phyloP scores from a whole-genome alignment of 495 filamentous ascomycete species.

The Cladorrhinum samala region DNA sequence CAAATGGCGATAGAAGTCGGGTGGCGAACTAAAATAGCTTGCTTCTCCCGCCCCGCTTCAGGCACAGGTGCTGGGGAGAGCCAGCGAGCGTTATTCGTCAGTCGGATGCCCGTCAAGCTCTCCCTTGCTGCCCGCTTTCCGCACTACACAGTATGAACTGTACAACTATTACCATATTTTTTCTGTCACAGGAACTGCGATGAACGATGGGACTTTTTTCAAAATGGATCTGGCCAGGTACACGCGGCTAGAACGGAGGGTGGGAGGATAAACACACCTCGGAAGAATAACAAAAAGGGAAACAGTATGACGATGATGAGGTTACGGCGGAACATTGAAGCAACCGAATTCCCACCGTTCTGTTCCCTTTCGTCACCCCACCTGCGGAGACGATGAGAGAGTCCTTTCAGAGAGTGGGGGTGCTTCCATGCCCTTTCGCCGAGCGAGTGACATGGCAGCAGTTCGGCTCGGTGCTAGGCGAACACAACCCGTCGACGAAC shows the following conservation, averaged over 20 bases:
- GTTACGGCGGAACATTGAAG: background rate
- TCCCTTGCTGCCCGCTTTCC: no score
- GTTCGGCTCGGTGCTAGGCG: background rate
- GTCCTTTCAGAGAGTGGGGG: constrained; percentile 12
- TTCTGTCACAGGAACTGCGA: no score
- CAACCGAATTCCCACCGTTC: background rate
- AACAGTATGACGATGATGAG: constrained; percentile 6
- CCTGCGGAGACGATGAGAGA: background rate
- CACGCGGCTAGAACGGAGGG: background rate
- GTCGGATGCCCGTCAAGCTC: background rate
- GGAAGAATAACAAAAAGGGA: constrained; percentile 1
- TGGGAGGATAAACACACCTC: background rate
- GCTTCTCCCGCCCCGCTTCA: constrained; percentile 13
- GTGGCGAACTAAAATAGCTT: constrained; percentile 11
- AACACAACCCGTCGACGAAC: background rate
- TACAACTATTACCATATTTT: no score
- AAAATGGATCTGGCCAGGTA: background rate
- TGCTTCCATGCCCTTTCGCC: background rate
- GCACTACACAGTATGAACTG: no score
- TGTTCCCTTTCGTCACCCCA: constrained; percentile 20
- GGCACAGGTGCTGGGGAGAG: constrained; percentile 1
- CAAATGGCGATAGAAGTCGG: no score
- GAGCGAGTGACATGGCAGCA: background rate
- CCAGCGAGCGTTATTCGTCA: background rate
- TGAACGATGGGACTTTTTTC: no score